Evolutionary conservation across 192 early-diverging fungal species (phyloP).

Genomic region (Coemansia sp.): DNA sequence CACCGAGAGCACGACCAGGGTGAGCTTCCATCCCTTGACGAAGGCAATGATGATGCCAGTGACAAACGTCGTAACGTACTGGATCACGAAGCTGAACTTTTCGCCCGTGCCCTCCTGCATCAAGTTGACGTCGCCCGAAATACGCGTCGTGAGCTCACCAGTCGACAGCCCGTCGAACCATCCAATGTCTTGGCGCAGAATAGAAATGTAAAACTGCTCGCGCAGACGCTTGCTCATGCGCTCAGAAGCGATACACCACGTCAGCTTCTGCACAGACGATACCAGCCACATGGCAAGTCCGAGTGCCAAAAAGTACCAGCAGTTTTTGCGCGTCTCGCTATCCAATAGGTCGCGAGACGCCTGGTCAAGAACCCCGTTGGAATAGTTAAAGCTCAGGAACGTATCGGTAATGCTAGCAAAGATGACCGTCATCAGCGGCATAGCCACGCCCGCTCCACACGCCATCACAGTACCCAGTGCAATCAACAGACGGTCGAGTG

Average conservation of each 20-base stretch:
- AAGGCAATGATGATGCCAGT: slow-evolving; percentile 78
- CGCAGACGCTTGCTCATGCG: slow-evolving; percentile 72
- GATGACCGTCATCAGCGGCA: slow-evolving; percentile 56
- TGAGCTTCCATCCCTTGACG: slow-evolving; percentile 74
- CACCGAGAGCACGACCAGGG: slow-evolving; percentile 75
- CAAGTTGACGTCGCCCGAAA: slow-evolving; percentile 80
- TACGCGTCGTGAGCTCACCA: slow-evolving; percentile 82
- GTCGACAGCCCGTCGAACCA: slow-evolving; percentile 82
- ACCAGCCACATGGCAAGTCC: slow-evolving; percentile 23
- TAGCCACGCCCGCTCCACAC: slow-evolving; percentile 34
- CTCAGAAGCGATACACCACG: slow-evolving; percentile 49
- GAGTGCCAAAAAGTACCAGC: slow-evolving; percentile 42
- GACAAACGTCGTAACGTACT: slow-evolving; percentile 65
- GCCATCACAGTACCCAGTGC: slow-evolving; percentile 40
- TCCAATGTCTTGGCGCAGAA: slow-evolving; percentile 82
- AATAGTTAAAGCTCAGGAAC: slow-evolving; percentile 27
- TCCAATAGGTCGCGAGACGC: slow-evolving; percentile 23
- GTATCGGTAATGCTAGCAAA: slow-evolving; percentile 29
- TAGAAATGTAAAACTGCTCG: slow-evolving; percentile 66
- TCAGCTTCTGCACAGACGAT: slow-evolving; percentile 16
- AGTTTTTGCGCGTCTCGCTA: slow-evolving; percentile 42
- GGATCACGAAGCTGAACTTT: slow-evolving; percentile 74
- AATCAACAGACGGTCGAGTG: slow-evolving; percentile 59
- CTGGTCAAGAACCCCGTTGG: not conserved
- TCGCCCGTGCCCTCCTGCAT: slow-evolving; percentile 88